Base-by-base conservation (phyloP, 345 rosid species). In the Pistacia atlantica region DNA sequence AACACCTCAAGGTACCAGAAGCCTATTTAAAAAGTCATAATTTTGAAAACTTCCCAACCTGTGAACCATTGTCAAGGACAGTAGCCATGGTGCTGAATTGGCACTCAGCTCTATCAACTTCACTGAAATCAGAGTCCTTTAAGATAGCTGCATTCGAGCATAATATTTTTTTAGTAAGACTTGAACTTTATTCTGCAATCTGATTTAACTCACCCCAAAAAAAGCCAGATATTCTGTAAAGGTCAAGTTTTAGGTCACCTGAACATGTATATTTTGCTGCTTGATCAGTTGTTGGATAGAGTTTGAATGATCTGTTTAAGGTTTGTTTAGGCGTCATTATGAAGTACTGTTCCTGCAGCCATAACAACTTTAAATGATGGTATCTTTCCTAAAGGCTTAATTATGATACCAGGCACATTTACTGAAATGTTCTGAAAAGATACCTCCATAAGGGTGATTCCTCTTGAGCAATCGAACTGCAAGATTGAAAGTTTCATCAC, bases 91-190 rank as follows among this genome's bases (percentile, higher is more conserved):
- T 93, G 80, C 86, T 92, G 80, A 92, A 96, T 60, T 92, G 97
- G 82, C 95, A 93, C 73, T 92, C 97, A 14, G 97, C 97, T 88
- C 97, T 85, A 79, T 93, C 98, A 72, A 86, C 94, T 85, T 93
- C 99, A 37, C 25, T 84, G 79, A 91, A 95, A 78, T 88, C 91
- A 45, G 98, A 92, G 66, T 95, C 97, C 88, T 93, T 92, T 11
- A 95, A 83, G 77, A 91, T 90, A 68, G 97, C 99, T 90, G 89
- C 78, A 88, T 56, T 63, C 63, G 83, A 25, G 59, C 16, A 80
- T 28, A 77, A 78, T 20, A 22, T 12, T 67, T 31, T 6, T 42
- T 49, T 4, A 63, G 49, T 55, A n/a, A 70, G 73, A 82, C 31
- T 42, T 8, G 33, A 58, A 63, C 10, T 18, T 8, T 35, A 55